A percentile compares a stretch with the other conserved stretches of the same genome.
Conservation (phyloP, 2,329 filamentous ascomycete genomes). For the Aureobasidium sp. region DNA sequence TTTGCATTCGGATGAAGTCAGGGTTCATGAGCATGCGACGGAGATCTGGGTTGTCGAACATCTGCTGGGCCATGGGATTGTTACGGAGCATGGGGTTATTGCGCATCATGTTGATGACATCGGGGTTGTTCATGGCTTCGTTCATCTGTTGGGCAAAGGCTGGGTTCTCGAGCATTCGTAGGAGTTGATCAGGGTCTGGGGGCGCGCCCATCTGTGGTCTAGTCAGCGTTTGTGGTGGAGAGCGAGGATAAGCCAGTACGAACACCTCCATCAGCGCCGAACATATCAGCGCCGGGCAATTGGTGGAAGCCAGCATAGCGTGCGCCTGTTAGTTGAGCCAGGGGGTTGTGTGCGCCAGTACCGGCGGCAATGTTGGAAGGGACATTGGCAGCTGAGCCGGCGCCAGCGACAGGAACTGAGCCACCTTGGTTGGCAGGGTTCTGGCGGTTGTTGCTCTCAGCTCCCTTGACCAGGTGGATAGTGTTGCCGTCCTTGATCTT, state of each 20-base stretch:
- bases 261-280: conserved; percentile 90
- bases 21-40: conserved; percentile 91
- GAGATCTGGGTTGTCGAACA: conserved; percentile 82
- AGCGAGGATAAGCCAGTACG: conserved; percentile 27
- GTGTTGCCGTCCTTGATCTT: conserved; percentile 97
- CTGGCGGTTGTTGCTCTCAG: conserved; percentile 69
- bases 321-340: conserved; percentile 85
- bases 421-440: conserved; percentile 43
- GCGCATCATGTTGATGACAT: conserved; percentile 73
- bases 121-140: conserved; percentile 91
- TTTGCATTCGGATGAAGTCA: conserved; percentile 69
- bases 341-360: conserved; percentile 70
- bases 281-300: conserved; percentile 77
- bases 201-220: conserved; percentile 73
- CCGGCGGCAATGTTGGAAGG: conserved; percentile 74
- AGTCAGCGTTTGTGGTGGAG: background rate
- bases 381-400: conserved; percentile 48
- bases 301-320: conserved; percentile 88
- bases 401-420: conserved; percentile 27
- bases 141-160: conserved; percentile 82
- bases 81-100: conserved; percentile 64
- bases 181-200: conserved; percentile 69
- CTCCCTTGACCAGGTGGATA: conserved; percentile 92
- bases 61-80: conserved; percentile 79
- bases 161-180: conserved; percentile 80